Evolutionary conservation across 2,329 filamentous ascomycete species (phyloP), one percentile per base, ranked within the genome.

Genomic region (Pseudogymnoascus sp.): DNA sequence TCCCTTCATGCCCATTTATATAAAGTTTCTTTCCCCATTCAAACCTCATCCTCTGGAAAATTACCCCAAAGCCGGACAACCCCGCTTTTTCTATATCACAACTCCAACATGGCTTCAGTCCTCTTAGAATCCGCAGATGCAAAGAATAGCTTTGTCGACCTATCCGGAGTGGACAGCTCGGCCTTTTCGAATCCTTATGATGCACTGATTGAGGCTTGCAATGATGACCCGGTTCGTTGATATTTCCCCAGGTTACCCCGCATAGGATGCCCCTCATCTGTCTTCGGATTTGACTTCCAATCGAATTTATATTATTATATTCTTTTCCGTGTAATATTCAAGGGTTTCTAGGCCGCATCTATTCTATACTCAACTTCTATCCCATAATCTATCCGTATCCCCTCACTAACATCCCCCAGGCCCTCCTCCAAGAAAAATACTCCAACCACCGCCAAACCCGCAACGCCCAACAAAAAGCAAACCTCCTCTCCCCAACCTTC

Each of bases 391-490:
- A 23, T 23, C 21, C 21, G 21, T 41, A 12, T 31, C 8, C n/a
- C 45, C 45, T 33, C 8, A 25, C 35, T 60, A 61, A 49, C 33
- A 18, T 0, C 59, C 28, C 14, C n/a, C 25, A 72, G 71, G 61
- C 61, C 28, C 61, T 68, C 59, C 70, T 73, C 18, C 71, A 73
- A 69, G 38, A 65, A 23, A 68, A 65, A 43, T 97, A 97, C 74
- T 79, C 83, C 9, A 81, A 79, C 1, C 93, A 97, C 72, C 87
- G 93, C 60, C 82, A 78, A 5, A 87, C 83, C 52, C 86, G 93
- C 63, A 96, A 96, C 71, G 79, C 77, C 2, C 87, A 93, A 69
- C 92, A 96, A 73, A 87, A 82, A 67, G 81, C 81, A 9, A 91
- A 88, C 69, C 87, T 97, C 64, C 81, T 96, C 3, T 81, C 86